A percentile compares a stretch with the other conserved stretches of the same genome.
phyloP scores from a whole-genome alignment of 805 yeast species.

The Metschnikowia cubensis region DNA sequence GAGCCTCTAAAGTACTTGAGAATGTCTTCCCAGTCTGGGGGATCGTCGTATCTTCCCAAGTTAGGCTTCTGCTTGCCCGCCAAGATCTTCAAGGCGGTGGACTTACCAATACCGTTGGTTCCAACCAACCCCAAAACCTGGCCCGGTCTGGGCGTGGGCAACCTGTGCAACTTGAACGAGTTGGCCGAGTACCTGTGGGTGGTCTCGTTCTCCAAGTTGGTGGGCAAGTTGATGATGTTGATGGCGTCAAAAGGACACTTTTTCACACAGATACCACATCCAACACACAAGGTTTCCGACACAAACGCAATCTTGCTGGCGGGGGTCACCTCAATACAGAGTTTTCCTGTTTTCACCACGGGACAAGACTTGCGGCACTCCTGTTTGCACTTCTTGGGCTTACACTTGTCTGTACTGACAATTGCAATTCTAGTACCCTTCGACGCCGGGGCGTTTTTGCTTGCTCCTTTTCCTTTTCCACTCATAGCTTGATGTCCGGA shows the following conservation, averaged over 20 bases:
- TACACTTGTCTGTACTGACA: slow-evolving; percentile 90
- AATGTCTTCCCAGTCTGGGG: slow-evolving; percentile 97
- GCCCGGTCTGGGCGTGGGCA: slow-evolving; percentile 98
- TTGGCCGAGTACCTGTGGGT: slow-evolving; percentile 98
- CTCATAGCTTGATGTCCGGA: slow-evolving; percentile 11
- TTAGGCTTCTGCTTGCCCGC: slow-evolving; percentile 98
- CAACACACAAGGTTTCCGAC: slow-evolving; percentile 91
- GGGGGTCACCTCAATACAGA: slow-evolving; percentile 95
- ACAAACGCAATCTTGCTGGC: slow-evolving; percentile 89
- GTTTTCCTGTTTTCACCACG: slow-evolving; percentile 94
- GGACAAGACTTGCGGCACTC: slow-evolving; percentile 98
- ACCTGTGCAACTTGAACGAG: slow-evolving; percentile 92
- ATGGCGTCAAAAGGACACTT: slow-evolving; percentile 98
- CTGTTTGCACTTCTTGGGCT: slow-evolving; percentile 97
- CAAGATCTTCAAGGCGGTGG: slow-evolving; percentile 92
- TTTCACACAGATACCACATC: slow-evolving; percentile 99
- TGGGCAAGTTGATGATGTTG: slow-evolving; percentile 91
- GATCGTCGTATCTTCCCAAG: slow-evolving; percentile 88
- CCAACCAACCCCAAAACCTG: slow-evolving; percentile 98
- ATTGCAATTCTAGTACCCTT: slow-evolving; percentile 87
- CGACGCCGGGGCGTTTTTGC: slow-evolving; percentile 16
- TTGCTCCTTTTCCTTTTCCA: slow-evolving; percentile 19
- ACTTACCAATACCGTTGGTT: slow-evolving; percentile 98
- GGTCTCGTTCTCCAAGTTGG: slow-evolving; percentile 86
- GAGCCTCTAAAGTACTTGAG: slow-evolving; percentile 91